Conservation (phyloP, 192 early-diverging fungal genomes). For the Mortierella claussenii region DNA sequence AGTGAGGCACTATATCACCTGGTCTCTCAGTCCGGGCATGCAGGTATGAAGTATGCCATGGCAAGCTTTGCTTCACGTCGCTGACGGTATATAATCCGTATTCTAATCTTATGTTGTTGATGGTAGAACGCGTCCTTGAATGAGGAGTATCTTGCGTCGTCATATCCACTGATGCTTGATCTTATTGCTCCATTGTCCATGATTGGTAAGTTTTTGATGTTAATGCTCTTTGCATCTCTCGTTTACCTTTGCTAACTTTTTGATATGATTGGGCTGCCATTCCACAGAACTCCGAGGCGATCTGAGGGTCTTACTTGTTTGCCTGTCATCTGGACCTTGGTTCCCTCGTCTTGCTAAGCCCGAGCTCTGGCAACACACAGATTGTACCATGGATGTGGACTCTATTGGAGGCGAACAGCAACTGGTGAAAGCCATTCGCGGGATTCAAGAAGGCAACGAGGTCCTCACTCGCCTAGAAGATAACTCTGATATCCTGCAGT, state of each 20-base stretch:
- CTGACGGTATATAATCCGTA: too few relatives aligned
- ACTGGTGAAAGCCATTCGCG: slow-evolving; percentile 4
- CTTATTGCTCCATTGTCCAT: slow-evolving; percentile 13
- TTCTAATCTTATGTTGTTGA: too few relatives aligned
- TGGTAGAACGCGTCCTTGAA: slow-evolving; percentile 23
- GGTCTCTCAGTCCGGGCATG: slow-evolving; percentile 50
- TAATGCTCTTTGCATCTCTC: background rate
- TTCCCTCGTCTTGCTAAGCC: slow-evolving; percentile 16
- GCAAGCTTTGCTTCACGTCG: too few relatives aligned
- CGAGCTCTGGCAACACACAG: slow-evolving; percentile 19
- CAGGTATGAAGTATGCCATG: slow-evolving; percentile 14
- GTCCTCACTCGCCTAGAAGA: slow-evolving; percentile 18
- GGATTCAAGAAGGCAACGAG: slow-evolving; percentile 24
- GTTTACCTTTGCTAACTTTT: background rate
- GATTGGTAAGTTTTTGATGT: slow-evolving; percentile 4
- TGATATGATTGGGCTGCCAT: background rate
- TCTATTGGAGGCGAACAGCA: slow-evolving; percentile 7
- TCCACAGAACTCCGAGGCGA: slow-evolving; percentile 4
- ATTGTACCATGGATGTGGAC: slow-evolving; percentile 8
- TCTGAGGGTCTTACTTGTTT: slow-evolving; percentile 24
- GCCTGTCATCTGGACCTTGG: slow-evolving; percentile 44
- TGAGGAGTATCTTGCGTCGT: slow-evolving; percentile 21
- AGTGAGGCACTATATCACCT: slow-evolving; percentile 26
- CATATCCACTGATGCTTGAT: slow-evolving; percentile 35
- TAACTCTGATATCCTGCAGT: slow-evolving; percentile 17